Base-by-base conservation (phyloP, 2,329 filamentous ascomycete species). In the Mycogone perniciosa region DNA sequence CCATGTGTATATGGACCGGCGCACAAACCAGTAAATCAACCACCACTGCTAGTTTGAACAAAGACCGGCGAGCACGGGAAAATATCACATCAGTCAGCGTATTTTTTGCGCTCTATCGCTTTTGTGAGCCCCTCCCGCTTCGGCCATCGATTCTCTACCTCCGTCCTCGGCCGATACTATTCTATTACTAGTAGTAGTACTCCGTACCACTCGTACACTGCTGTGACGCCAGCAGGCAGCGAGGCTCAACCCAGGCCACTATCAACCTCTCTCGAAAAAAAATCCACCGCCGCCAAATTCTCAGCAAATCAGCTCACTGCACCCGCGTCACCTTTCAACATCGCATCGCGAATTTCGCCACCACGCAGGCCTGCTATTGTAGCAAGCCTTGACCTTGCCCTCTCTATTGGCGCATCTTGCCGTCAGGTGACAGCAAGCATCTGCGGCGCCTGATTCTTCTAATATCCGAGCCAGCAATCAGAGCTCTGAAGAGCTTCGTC, bases 261-360 rank as follows among this genome's bases (percentile, higher is more conserved):
- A 20, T 20, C 20, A 20, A 20, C 20, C 20, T 20, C 20, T 56
- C 64, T 57, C 61, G 52, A 54, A 56, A 55, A 60, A 55, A 57
- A 58, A 57, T 20, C 57, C 62, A 61, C 56, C 60, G 60, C 62
- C 59, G 58, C 52, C 56, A 53, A 49, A 48, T 51, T 55, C 53
- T 56, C 64, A 70, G 67, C 76, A 79, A 79, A 79, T 79, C 76
- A 79, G 71, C 71, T 68, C 67, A 67, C 67, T 65, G 64, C 63
- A 50, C 59, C 20, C 61, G 59, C 63, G 61, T 66, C 61, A 60
- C 61, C 56, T 56, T 59, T 67, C 60, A 59, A 59, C 59, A 59
- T 67, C 63, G 60, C 66, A 61, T 62, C 65, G 51, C 51, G 29
- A 46, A 11, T 42, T 62, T 67, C 65, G 66, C 71, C 60, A 70